Evolutionary conservation across 306 rosid genomes (phyloP).

Genomic region (Prinsepia uniflora): DNA sequence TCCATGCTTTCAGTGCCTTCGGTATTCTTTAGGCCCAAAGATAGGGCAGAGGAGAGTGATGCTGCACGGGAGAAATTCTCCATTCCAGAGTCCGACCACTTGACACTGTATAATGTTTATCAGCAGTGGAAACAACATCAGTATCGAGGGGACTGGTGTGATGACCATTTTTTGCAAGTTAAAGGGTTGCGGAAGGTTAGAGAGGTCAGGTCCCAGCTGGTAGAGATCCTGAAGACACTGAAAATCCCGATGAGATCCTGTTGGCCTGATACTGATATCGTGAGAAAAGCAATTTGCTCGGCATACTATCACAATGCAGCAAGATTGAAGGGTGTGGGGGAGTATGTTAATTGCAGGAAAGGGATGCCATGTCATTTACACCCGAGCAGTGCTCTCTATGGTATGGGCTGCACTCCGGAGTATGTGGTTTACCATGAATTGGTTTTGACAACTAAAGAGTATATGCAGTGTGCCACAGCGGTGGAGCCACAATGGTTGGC

Average conservation of each 20-base stretch:
- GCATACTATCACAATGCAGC: constrained; percentile 86
- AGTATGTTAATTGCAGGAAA: constrained; percentile 74
- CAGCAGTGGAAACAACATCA: constrained; percentile 93
- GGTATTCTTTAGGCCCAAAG: constrained; percentile 92
- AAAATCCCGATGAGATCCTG: constrained; percentile 64
- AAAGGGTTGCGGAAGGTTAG: constrained; percentile 90
- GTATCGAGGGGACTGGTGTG: constrained; percentile 93
- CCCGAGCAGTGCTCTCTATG: constrained; percentile 87
- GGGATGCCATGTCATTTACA: constrained; percentile 96
- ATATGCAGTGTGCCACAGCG: constrained; percentile 95
- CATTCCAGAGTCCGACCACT: constrained; percentile 89
- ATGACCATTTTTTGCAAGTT: constrained; percentile 83
- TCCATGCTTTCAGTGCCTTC: constrained; percentile 98
- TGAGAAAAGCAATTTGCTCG: constrained; percentile 83
- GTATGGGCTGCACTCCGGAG: constrained; percentile 95
- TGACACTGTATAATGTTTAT: constrained; percentile 79
- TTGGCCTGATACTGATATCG: constrained; percentile 75
- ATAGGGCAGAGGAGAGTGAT: constrained; percentile 92
- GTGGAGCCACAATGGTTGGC: constrained; percentile 97
- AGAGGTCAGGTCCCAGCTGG: constrained; percentile 86
- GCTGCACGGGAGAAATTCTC: constrained; percentile 87
- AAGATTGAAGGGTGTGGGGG: constrained; percentile 86
- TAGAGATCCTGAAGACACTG: constrained; percentile 73
- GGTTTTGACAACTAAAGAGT: constrained; percentile 72
- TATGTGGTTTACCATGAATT: constrained; percentile 83